Evolutionary conservation across 192 early-diverging fungal genomes (phyloP).

Genomic region (Umbelopsis sp.): DNA sequence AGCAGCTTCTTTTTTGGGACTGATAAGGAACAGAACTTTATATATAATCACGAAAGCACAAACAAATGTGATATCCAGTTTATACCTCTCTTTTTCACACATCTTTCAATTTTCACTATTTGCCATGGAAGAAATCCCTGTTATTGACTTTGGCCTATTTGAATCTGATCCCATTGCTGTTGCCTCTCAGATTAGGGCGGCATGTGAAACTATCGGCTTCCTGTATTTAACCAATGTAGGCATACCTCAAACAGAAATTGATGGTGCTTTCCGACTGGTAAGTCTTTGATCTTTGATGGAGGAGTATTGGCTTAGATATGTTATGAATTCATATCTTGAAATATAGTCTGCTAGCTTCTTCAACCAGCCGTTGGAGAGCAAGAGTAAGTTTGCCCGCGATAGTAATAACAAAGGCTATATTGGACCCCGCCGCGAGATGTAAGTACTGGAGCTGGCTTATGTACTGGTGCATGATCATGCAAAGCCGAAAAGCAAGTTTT

Average conservation of each 20-base stretch:
- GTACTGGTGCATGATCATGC: neutral
- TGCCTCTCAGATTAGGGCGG: conserved; percentile 42
- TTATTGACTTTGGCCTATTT: conserved; percentile 60
- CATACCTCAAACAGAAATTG: conserved; percentile 41
- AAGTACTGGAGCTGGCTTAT: neutral
- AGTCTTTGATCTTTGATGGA: neutral
- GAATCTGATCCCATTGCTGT: conserved; percentile 39
- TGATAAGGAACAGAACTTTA: too few species aligned
- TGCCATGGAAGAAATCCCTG: conserved; percentile 43
- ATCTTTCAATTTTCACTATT: neutral
- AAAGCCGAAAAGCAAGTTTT: neutral
- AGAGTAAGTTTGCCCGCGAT: conserved; percentile 37
- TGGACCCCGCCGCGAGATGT: conserved; percentile 49
- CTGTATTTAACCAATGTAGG: conserved; percentile 58
- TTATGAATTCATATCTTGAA: neutral
- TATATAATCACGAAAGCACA: too few species aligned
- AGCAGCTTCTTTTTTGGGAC: too few species aligned
- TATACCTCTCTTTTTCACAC: neutral
- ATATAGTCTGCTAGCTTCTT: conserved; percentile 46
- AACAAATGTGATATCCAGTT: neutral
- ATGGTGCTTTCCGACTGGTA: conserved; percentile 42
- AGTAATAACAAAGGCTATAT: conserved; percentile 49
- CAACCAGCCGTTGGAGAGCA: conserved; percentile 40
- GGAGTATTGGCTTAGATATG: neutral
- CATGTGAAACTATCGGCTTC: conserved; percentile 49